A percentile compares a stretch with the other conserved stretches of the same genome.
Evolutionary conservation across 2,329 filamentous ascomycete species (phyloP).

Genomic region (Aureobasidium vineae): DNA sequence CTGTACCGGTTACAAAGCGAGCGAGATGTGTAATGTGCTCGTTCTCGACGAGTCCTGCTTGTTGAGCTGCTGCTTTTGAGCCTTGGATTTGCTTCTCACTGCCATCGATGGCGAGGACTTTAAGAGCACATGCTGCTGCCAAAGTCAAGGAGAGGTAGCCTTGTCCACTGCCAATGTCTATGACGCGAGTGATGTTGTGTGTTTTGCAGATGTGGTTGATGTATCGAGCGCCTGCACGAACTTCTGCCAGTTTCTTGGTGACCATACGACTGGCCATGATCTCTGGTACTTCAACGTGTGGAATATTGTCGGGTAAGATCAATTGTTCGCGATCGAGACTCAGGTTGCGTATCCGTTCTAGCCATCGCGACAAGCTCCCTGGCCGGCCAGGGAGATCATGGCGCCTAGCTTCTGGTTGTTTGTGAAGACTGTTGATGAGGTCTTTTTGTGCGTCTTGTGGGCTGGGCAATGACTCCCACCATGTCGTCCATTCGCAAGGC

Average conservation of each 20-base stretch:
- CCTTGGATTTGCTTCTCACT: constrained; percentile 28
- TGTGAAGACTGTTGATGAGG: constrained; percentile 27
- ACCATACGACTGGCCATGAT: constrained; percentile 25
- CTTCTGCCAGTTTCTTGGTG: constrained; percentile 29
- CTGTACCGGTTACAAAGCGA: constrained; percentile 24
- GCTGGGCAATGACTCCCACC: constrained; percentile 23
- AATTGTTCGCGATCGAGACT: constrained; percentile 27
- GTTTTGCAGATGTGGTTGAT: constrained; percentile 28
- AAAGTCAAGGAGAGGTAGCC: constrained; percentile 28
- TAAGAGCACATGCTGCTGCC: constrained; percentile 24
- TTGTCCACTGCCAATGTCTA: constrained; percentile 29
- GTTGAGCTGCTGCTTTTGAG: constrained; percentile 26
- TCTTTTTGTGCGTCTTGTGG: constrained; percentile 27
- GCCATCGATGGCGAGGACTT: constrained; percentile 29
- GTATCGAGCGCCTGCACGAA: constrained; percentile 25
- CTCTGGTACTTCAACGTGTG: constrained; percentile 21
- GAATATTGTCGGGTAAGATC: constrained; percentile 1
- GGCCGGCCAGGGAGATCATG: constrained; percentile 21
- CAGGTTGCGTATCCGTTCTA: constrained; percentile 25
- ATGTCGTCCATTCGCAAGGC: constrained; percentile 28
- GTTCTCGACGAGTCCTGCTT: constrained; percentile 27
- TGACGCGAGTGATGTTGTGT: constrained; percentile 22
- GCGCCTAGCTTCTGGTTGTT: background rate
- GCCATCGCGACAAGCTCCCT: constrained; percentile 23
- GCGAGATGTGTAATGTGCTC: constrained; percentile 26